phyloP scores from a whole-genome alignment of 352 stramenopile species.

The Globisporangium irregulare region DNA sequence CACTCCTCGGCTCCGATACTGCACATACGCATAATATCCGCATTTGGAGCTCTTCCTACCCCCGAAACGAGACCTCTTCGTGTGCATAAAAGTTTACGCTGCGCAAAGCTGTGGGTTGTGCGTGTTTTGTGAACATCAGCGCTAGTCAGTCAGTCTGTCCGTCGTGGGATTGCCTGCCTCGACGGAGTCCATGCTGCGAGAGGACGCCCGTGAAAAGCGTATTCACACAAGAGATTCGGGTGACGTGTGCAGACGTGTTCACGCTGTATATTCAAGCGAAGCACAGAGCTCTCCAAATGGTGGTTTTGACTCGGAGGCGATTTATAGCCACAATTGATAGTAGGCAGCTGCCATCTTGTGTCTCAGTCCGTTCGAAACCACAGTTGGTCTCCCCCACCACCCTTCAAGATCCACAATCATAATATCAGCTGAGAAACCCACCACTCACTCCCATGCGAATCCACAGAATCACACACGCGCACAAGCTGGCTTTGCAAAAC shows the following conservation, averaged over 20 bases:
- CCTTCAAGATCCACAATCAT: slow-evolving; percentile 6
- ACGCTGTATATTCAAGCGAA: not conserved
- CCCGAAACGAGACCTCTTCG: not conserved
- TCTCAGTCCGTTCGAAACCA: not conserved
- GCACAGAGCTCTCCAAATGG: too few species aligned
- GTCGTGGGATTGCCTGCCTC: not conserved
- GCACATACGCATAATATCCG: not conserved
- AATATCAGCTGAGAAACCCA: not conserved
- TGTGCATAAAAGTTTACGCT: not conserved
- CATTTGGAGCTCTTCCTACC: too few species aligned
- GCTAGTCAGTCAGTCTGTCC: not conserved
- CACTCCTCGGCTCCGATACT: not conserved
- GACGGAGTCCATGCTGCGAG: not conserved
- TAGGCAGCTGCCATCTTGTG: not conserved
- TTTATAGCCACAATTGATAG: not conserved
- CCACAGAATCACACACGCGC: too few species aligned
- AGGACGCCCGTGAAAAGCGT: not conserved
- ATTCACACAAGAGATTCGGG: not conserved
- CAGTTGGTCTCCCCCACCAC: not conserved
- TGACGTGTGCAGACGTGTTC: not conserved
- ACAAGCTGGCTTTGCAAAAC: not conserved
- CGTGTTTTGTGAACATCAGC: not conserved
- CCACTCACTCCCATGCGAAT: too few species aligned
- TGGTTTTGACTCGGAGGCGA: too few species aligned
- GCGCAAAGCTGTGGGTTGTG: not conserved